Base-by-base conservation (phyloP, 2,329 filamentous ascomycete species). In the Tolypocladium sp. region DNA sequence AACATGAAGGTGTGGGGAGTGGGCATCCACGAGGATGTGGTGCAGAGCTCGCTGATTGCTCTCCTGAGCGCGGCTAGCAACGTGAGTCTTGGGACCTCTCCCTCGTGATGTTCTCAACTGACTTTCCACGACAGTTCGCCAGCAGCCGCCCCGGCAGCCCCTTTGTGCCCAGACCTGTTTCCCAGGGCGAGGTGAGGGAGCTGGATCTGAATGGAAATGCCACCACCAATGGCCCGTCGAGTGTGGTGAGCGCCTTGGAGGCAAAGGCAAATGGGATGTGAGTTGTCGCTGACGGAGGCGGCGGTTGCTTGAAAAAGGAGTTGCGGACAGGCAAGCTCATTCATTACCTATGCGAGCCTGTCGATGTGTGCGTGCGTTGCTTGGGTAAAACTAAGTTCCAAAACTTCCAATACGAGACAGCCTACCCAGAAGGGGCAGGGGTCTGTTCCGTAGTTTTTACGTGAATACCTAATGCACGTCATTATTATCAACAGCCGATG, bases 41-140 rank as follows among this genome's bases (percentile, higher is more conserved):
- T 95, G 25, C 90, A 95, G 73, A 92, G 90, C 67, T 92, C 88
- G 73, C 82, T 97, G 69, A 89, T 92, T 71, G 92, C 92, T 60
- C 79, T 96, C 65, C 78, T 96, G 71, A 89, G 88, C 66, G 92
- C 92, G 56, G 92, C 92, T 58, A 90, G 86, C 72, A 93, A 89
- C 69, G 91, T 95, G 79, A 83, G 89, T 82, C 61, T 56, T 20
- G 38, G 6, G 13, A 9, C 27, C 2, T 37, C 58, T 7, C 6
- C 49, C 12, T 22, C 6, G 30, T 2, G 20, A 8, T 35, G 33
- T 17, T 27, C 20, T n/a, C 27, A 53, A 58, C 58, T 63, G 38
- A 61, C 44, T 37, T 40, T 27, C 8, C 4, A 5, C 8, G 15
- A 20, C 54, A 62, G 60, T 93, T 93, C 73, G 80, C 91, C 41